phyloP scores from a whole-genome alignment of 345 rosid species.

The Gossypium mustelinum region DNA sequence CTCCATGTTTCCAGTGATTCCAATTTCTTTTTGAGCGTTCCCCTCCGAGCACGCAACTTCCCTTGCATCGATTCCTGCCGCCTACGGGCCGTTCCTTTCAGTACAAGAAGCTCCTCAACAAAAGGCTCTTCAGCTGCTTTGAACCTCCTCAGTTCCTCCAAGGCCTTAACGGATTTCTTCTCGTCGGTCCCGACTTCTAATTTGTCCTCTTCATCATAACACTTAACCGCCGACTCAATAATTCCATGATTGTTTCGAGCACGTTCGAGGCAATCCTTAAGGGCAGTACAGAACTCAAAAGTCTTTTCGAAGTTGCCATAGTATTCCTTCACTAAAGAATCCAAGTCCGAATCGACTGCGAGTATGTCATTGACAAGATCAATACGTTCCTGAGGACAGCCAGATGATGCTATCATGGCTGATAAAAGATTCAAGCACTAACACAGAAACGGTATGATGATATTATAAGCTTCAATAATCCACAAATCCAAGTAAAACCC shows the following conservation, averaged over 20 bases:
- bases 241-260: constrained; percentile 63
- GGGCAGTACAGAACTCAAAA: constrained; percentile 67
- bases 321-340: constrained; percentile 61
- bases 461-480: not conserved
- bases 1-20: constrained; percentile 62
- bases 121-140: constrained; percentile 71
- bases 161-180: constrained; percentile 50
- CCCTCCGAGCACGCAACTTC: constrained; percentile 45
- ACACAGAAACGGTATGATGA: too few relatives aligned
- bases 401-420: too few relatives aligned
- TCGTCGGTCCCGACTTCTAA: constrained; percentile 31
- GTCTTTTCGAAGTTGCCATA: constrained; percentile 59
- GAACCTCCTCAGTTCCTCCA: constrained; percentile 60
- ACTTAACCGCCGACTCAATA: constrained; percentile 56
- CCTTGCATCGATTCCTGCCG: constrained; percentile 54
- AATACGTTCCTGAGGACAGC: constrained; percentile 46
- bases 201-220: constrained; percentile 49
- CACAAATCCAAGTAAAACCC: not conserved
- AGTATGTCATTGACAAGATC: constrained; percentile 27
- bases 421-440: not conserved
- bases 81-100: constrained; percentile 45
- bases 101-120: constrained; percentile 49
- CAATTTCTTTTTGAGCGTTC: constrained; percentile 62
- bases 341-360: constrained; percentile 27
- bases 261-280: constrained; percentile 66